Base-by-base conservation (phyloP, 495 filamentous ascomycete species). In the Trichocladium antarcticum region DNA sequence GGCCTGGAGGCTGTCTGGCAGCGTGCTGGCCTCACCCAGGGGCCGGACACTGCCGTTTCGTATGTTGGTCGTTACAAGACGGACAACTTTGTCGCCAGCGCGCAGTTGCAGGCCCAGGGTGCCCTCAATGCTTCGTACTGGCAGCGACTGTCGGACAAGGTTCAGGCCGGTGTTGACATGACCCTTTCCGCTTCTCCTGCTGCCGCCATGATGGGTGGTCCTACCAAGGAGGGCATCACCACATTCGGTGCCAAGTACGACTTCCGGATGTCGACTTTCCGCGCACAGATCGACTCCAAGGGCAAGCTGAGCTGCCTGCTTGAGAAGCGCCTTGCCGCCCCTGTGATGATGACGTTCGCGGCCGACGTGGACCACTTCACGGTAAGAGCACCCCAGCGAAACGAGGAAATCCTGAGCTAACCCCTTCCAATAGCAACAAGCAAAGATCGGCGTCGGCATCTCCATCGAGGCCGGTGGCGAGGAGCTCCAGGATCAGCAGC, bases 211-310 rank as follows among this genome's bases (percentile, higher is more conserved):
- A 80, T 92, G 81, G 84, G 85, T 62, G 82, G 80, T 54, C 74
- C 77, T 17, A 62, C 77, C 41, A 87, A 86, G 60, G 90, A 97
- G 57, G 93, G 93, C 37, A 76, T 84, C 42, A 88, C 92, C 47
- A 84, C 89, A 35, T 74, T 96, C 57, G 93, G 92, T 60, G 88
- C 87, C 57, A 99, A 97, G 71, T 99, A 99, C 66, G 92, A 97
- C 62, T 99, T 99, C 81, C 77, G 87, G 49, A 82, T 85, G 62
- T 90, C 87, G 32, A 89, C 85, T 9, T 95, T 96, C 78, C 79
- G 89, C 53, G 92, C 90, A 17, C 93, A 97, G 69, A 76, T 99
- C 44, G 92, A 99, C 69, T 90, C 87, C 60, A 79, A 86, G 51
- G 93, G 93, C 57, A 92, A 89, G 74, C 76, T 99, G 54, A 84